A percentile compares a stretch with the other conserved stretches of the same genome.
phyloP scores from a whole-genome alignment of 257 asterid species.

The Anisodus acutangulus region DNA sequence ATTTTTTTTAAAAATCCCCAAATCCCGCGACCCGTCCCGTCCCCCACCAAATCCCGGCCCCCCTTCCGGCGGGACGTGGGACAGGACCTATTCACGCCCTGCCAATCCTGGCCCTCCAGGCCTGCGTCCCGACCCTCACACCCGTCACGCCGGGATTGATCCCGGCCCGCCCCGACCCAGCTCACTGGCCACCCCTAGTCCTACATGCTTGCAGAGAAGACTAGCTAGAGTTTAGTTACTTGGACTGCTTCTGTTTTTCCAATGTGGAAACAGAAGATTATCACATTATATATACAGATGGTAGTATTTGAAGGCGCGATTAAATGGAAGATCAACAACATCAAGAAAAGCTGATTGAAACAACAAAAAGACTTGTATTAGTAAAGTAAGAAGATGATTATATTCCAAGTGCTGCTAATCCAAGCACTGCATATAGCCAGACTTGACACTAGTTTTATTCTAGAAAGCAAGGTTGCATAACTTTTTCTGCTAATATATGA shows the following conservation, averaged over 20 bases:
- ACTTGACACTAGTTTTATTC: not conserved
- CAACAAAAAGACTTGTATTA: not conserved
- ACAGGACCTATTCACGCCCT: no score
- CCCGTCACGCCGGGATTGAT: no score
- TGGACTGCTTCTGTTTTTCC: not conserved
- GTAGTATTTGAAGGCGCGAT: not conserved
- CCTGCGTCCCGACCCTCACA: no score
- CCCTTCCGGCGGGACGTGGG: no score
- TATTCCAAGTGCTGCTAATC: not conserved
- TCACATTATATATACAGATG: constrained; percentile 9
- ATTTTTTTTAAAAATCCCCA: no score
- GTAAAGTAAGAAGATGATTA: not conserved
- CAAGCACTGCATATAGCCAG: not conserved
- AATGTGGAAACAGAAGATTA: not conserved
- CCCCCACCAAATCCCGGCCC: no score
- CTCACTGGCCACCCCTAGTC: no score
- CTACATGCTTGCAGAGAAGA: no score
- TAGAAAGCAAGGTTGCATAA: not conserved
- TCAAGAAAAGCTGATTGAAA: not conserved
- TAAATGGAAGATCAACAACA: not conserved
- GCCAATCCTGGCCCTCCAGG: no score
- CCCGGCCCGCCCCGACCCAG: no score
- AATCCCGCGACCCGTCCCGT: no score
- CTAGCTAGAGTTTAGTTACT: not conserved
- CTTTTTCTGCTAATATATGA: no score